These are phyloP conservation scores for Pseudomassariella vexata DNA, from an alignment of 2,329 filamentous ascomycete species.

Conservation along the genomic window DNA sequence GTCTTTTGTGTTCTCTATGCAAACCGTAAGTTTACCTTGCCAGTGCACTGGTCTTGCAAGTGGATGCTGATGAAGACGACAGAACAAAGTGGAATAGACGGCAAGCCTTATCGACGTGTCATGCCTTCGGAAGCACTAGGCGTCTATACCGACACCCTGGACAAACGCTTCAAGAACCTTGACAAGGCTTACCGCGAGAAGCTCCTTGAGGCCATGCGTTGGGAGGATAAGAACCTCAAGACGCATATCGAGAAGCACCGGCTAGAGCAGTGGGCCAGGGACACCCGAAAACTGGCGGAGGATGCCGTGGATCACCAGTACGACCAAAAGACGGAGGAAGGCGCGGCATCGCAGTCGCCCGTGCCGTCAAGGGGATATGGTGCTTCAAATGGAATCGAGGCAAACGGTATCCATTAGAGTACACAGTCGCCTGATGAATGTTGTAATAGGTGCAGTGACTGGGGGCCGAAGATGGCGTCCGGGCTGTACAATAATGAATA, in stretches of 20 bases:
- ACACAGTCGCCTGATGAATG: too few relatives aligned
- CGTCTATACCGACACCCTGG: slow-evolving; percentile 56
- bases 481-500: too few relatives aligned
- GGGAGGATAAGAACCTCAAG: slow-evolving; percentile 63
- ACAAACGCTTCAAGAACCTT: slow-evolving; percentile 53
- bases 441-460: too few relatives aligned
- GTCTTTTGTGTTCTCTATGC: slow-evolving; percentile 61
- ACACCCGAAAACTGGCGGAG: slow-evolving; percentile 9
- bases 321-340: slow-evolving; percentile 18
- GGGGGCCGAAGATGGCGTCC: too few relatives aligned
- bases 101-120: slow-evolving; percentile 37
- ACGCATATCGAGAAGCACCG: slow-evolving; percentile 61
- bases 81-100: slow-evolving; percentile 36
- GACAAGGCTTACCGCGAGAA: slow-evolving; percentile 60
- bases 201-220: slow-evolving; percentile 64
- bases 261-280: slow-evolving; percentile 55
- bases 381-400: too few relatives aligned
- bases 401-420: too few relatives aligned
- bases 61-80: slow-evolving; percentile 9
- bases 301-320: slow-evolving; percentile 17
- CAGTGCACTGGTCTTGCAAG: slow-evolving; percentile 10
- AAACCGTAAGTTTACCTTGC: slow-evolving; percentile 47
- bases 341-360: slow-evolving; percentile 12
- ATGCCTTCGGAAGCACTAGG: slow-evolving; percentile 50
- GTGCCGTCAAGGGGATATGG: neutral